Evolutionary conservation across 495 filamentous ascomycete species (phyloP), one percentile per base, ranked within the genome.

Genomic region (Opeltia flavorubescens): DNA sequence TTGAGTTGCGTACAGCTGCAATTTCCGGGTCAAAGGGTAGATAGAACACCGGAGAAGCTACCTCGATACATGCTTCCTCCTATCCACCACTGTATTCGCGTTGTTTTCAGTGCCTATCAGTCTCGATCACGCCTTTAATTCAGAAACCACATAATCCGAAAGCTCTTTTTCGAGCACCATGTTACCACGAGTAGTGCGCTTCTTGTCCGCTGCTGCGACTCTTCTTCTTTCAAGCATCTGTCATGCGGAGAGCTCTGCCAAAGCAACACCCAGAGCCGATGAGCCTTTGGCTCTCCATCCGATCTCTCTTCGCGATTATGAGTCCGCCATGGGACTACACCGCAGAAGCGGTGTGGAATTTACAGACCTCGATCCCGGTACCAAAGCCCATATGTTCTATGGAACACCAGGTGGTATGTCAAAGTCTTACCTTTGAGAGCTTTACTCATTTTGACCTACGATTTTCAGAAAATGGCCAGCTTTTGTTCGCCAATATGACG

Each of bases 401-500:
- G 62, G 59, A 4, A 44, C 55, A 1, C 53, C 48, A 5, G 54
- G 56, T 27, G 25, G 51, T 54, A 41, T 17, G 39, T 17, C 26
- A 9, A 39, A n/a, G n/a, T n/a, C n/a, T 28, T 13, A 20, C 4
- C 6, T 5, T 42, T 15, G 11, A 20, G 35, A 41, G 20, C 2
- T 6, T 28, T 44, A 34, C 2, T 17, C 8, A 17, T 5, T 17
- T 15, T 27, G 11, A 23, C 21, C 47, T 49, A 43, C 6, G 5
- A 20, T 17, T 5, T 8, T 0, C 18, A 52, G 46, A 50, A 0
- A 54, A 58, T 25, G 62, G 60, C 20, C 56, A 55, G 18, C 17
- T 61, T 1, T 25, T 61, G 2, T 42, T 65, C 21, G 62, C 62
- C 26, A 60, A 65, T 23, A 62, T 65, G 58, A 65, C 60, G 2